Evolutionary conservation across 352 stramenopile genomes (phyloP), one percentile per base, ranked within the genome.

Genomic region (Phytophthora vignae): DNA sequence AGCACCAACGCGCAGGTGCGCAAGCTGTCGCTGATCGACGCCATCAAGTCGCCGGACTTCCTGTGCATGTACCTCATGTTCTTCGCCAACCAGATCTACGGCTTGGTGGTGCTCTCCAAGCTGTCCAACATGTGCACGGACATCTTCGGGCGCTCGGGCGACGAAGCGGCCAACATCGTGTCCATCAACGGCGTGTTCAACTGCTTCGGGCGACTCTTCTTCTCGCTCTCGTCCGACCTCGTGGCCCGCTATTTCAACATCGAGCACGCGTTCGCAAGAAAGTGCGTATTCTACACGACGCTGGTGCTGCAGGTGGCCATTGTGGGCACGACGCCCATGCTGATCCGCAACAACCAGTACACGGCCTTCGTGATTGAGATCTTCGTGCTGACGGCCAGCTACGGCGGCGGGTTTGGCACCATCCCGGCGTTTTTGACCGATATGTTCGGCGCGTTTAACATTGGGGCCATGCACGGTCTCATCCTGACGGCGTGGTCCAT

Each of bases 361-460:
- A 83, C 69, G 19, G 59, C 75, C 12, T 95, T 95, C 64, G 70
- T 87, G 11, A 67, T 61, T 11, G 69, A 87, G 40, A 81, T 91
- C 27, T 96, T 92, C 68, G 69, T 94, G 17, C 56, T 96, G 9
- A 94, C 87, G 21, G 57, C 83, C 1, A 83, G 78, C 58, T 96
- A 96, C 62, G 87, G 87, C 21, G 89, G 86, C 25, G 85, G 84
- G 19, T 93, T 94, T 25, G 86, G 87, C 44, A 92, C 77, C 19
- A 93, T 95, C 69, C 87, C 87, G 40, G 85, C 73, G 40, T 92
- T 95, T 62, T 67, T 96, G 11, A 93, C 87, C 2, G 89, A 95
- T 61, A 95, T 95, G 87, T 96, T 95, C 64, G 89, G 89, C 15
- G 84, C 84, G 3, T 93, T 77, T 59, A 94, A 95, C 81, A 94